Base-by-base conservation (phyloP, 129 eudicot genomes). In the Flaveria sonorensis region DNA sequence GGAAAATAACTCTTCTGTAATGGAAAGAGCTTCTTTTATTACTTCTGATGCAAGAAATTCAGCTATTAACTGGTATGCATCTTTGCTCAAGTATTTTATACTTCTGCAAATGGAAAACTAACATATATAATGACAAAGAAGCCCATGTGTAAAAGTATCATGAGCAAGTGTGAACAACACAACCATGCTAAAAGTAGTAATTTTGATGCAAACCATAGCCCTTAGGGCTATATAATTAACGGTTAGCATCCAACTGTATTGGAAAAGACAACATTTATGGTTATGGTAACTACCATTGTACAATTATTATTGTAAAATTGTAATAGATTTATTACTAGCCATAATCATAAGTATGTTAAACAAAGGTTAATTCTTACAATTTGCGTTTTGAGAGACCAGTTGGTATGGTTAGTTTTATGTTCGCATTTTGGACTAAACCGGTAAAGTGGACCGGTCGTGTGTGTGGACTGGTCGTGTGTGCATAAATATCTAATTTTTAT, bases 21-120 rank as follows among this genome's bases (percentile, higher is more conserved):
- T 82, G 19, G 89, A 86, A 77, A 93, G 86, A n/a, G 88, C 87
- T 78, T 90, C 97, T 77, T 84, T 69, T 40, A 79, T 68, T 60
- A 80, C 87, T 59, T 87, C 90, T 4, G 89, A 81, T 62, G 75
- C 83, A 18, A 93, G 87, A 81, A 87, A 74, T 59, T 85, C 87
- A 5, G 89, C 87, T 78, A 90, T 79, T 67, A 88, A 81, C 52
- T 10, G 62, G 65, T 87, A 88, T 16, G 86, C 86, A 21, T 81
- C 92, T 69, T 86, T 87, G 18, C 81, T 79, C 57, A 93, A 19
- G 76, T 59, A 43, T 12, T 72, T 61, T 63, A 74, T 70, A 65
- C 75, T 78, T 50, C 98, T 86, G 92, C 42, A 73, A 52, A 57
- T 10, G n/a, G 39, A 48, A 36, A 61, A 60, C 1, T 11, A 52